phyloP scores from a whole-genome alignment of 2,329 filamentous ascomycete species.

The Colletotrichum graminicola region DNA sequence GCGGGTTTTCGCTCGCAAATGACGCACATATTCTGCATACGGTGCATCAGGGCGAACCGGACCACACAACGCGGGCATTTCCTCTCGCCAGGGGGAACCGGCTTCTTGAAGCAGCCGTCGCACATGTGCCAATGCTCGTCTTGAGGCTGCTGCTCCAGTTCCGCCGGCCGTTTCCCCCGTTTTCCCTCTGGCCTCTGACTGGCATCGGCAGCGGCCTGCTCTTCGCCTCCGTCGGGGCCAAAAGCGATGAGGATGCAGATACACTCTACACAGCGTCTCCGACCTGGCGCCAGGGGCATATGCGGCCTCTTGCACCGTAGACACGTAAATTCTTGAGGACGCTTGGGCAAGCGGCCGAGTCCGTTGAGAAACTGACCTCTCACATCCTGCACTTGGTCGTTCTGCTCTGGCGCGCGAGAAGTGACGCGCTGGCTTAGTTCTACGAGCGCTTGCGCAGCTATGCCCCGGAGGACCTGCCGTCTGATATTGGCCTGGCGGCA shows the following conservation, averaged over 20 bases:
- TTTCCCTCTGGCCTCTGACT: neutral
- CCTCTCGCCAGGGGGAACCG: neutral
- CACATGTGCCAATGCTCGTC: neutral
- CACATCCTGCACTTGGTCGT: neutral
- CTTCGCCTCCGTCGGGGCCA: neutral
- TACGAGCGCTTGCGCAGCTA: neutral
- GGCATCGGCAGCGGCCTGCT: neutral
- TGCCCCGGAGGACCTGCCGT: neutral
- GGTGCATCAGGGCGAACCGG: neutral
- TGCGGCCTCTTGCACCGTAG: neutral
- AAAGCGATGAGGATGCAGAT: slow-evolving; percentile 17
- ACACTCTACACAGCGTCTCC: slow-evolving; percentile 12
- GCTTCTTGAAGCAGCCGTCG: neutral
- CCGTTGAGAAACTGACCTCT: neutral
- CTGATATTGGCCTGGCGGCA: slow-evolving; percentile 22
- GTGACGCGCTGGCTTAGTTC: neutral
- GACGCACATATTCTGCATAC: neutral
- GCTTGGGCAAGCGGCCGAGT: neutral
- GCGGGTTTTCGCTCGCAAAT: slow-evolving; percentile 7
- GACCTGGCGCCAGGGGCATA: slow-evolving; percentile 5
- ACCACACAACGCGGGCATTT: neutral
- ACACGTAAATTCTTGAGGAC: neutral
- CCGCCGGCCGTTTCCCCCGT: neutral
- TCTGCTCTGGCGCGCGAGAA: neutral
- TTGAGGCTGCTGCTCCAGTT: neutral